phyloP scores from a whole-genome alignment of 305 asterid species.

The Rubia occidens region DNA sequence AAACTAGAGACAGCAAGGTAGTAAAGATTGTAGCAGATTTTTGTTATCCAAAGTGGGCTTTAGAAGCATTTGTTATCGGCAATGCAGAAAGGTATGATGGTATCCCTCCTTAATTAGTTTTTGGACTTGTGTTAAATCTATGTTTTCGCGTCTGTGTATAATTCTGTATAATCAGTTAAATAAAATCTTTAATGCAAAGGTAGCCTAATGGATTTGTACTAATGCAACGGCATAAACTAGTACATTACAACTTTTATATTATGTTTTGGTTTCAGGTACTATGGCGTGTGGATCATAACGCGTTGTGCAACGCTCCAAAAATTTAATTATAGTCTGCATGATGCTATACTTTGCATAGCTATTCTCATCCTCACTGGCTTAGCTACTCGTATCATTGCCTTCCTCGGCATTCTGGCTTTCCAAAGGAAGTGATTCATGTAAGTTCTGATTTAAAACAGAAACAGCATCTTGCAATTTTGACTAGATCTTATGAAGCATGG shows the following conservation, averaged over 20 bases:
- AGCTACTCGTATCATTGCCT: slow-evolving; percentile 56
- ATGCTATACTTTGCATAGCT: slow-evolving; percentile 51
- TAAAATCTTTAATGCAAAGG: background rate
- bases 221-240: background rate
- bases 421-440: slow-evolving; percentile 46
- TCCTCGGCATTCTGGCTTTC: slow-evolving; percentile 65
- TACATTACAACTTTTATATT: background rate
- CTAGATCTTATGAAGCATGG: background rate
- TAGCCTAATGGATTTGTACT: background rate
- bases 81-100: slow-evolving; percentile 61
- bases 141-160: background rate
- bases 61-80: slow-evolving; percentile 84
- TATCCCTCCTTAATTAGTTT: background rate
- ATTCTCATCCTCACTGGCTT: slow-evolving; percentile 51
- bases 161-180: background rate
- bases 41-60: slow-evolving; percentile 89
- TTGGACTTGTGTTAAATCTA: background rate
- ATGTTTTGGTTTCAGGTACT: slow-evolving; percentile 44
- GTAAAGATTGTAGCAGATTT: slow-evolving; percentile 46
- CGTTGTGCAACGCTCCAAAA: slow-evolving; percentile 64
- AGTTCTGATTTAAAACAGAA: background rate
- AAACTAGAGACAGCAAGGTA: slow-evolving; percentile 31
- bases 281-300: slow-evolving; percentile 90
- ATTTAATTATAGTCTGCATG: slow-evolving; percentile 53
- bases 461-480: slow-evolving; percentile 5